These are phyloP conservation scores for Neonectria faginata DNA, from an alignment of 2,329 filamentous ascomycete species.

Conservation along the genomic window DNA sequence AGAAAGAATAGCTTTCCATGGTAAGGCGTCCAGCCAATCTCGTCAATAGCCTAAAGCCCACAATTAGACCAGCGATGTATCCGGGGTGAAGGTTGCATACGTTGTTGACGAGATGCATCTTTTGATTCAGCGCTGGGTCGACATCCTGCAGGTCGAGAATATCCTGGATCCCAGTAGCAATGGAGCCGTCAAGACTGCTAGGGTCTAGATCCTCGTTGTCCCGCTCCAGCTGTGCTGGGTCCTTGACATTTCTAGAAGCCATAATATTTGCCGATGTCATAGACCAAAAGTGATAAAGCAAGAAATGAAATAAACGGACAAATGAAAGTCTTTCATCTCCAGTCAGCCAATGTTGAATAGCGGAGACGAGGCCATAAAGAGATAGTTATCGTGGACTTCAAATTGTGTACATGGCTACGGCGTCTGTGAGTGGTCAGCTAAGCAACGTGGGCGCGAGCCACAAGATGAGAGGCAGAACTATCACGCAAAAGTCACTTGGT, in stretches of 20 bases:
- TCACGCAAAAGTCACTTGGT: not conserved
- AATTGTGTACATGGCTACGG: not conserved
- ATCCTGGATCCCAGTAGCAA: slow-evolving; percentile 50
- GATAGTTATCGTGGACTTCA: not conserved
- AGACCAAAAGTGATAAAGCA: not conserved
- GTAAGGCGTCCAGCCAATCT: slow-evolving; percentile 71
- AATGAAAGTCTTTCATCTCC: not conserved
- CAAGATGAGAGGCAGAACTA: slow-evolving; percentile 17
- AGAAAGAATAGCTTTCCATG: slow-evolving; percentile 71
- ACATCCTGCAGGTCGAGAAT: slow-evolving; percentile 67
- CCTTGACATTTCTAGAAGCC: slow-evolving; percentile 2
- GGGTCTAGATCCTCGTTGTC: slow-evolving; percentile 9
- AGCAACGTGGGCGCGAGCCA: slow-evolving; percentile 16
- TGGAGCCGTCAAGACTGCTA: not conserved
- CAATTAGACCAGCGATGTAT: not conserved
- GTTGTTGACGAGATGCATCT: slow-evolving; percentile 78
- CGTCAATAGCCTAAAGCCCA: slow-evolving; percentile 60
- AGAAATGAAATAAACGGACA: not conserved
- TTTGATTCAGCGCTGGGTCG: slow-evolving; percentile 71
- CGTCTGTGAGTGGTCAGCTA: slow-evolving; percentile 8
- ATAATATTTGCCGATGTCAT: too few relatives aligned
- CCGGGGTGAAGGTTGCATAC: slow-evolving; percentile 52
- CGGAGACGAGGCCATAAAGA: not conserved
- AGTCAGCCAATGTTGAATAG: not conserved
- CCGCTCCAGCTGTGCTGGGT: not conserved